Conservation (phyloP, 345 rosid genomes). For the Acer yangbiense region DNA sequence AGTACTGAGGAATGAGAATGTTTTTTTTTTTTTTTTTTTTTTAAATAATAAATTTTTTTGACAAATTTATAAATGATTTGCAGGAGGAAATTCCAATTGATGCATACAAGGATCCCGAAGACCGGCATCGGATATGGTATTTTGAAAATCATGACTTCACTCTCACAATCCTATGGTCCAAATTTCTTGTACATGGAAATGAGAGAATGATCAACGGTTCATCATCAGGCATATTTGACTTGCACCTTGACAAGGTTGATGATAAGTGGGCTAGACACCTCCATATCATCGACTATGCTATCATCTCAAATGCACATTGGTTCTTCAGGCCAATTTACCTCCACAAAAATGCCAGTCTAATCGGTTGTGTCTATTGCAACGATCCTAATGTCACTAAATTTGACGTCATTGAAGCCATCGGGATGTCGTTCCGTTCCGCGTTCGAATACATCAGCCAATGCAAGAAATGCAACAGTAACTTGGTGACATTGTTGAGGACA, state of each 20-base stretch:
- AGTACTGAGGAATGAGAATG: too few relatives aligned
- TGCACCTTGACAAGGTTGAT: constrained; percentile 56
- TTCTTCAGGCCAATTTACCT: constrained; percentile 70
- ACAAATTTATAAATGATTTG: background rate
- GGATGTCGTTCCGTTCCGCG: constrained; percentile 52
- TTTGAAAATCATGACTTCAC: constrained; percentile 68
- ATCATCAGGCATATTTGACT: constrained; percentile 48
- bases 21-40: too few relatives aligned
- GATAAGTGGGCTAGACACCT: constrained; percentile 44
- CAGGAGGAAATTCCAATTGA: constrained; percentile 72
- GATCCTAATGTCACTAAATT: constrained; percentile 43
- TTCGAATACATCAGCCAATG: constrained; percentile 47
- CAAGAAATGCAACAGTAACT: constrained; percentile 30
- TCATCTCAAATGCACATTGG: constrained; percentile 82
- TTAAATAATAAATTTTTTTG: too few relatives aligned
- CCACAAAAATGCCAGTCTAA: constrained; percentile 32
- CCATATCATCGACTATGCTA: constrained; percentile 44
- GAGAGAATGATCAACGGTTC: constrained; percentile 61
- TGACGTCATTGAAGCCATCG: constrained; percentile 47
- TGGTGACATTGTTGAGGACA: constrained; percentile 65
- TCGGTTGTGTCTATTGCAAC: constrained; percentile 73
- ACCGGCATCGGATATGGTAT: constrained; percentile 69
- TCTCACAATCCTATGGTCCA: constrained; percentile 67
- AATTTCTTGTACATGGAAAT: constrained; percentile 56
- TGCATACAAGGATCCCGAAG: constrained; percentile 58